Evolutionary conservation across 805 yeast species (phyloP), one percentile per base, ranked within the genome.

Genomic region (Brettanomyces bruxellensis): DNA sequence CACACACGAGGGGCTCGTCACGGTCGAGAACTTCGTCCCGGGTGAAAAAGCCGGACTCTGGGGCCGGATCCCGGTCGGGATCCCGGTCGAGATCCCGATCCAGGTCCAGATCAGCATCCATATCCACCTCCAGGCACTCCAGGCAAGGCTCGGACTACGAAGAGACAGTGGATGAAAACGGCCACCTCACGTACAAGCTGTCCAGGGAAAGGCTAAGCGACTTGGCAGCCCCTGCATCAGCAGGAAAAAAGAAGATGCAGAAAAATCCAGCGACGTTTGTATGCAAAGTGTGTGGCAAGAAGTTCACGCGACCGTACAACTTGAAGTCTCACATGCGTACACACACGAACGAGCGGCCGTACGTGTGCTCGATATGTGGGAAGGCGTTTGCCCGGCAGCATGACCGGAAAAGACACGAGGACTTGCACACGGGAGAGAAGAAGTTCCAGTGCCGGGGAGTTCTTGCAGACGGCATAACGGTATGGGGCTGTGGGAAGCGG

Each of bases 241-340:
- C 32, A 28, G 11, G 32, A 7, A 69, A 76, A 41, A 75, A 75
- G 57, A 64, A 86, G 24, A 69, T 75, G 5, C 88, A 83, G 55
- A 83, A 82, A 50, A 81, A 81, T 57, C 91, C 91, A 0, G 76
- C 86, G 25, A 72, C 79, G 7, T 86, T 77, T 63, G 83, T 83
- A 2, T 91, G 98, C 62, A 80, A 81, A 48, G 65, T 86, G 39
- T 91, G 99, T 65, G 89, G 81, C 38, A 89, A 88, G 64, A 69
- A 82, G 43, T 91, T 91, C 61, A 91, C 98, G 2, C 69, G 98
- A 46, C 96, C 96, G 0, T 93, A 93, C 63, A 93, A 93, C 60
- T 70, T 91, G 53, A 87, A 91, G 55, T 86, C 96, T 0, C 99
- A 91, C 65, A 68, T 86, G 58, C 71, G 96, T 48, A 91, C 98